Conservation (phyloP, 1,139 yeast species). For the Suhomyces bolitotheri region DNA sequence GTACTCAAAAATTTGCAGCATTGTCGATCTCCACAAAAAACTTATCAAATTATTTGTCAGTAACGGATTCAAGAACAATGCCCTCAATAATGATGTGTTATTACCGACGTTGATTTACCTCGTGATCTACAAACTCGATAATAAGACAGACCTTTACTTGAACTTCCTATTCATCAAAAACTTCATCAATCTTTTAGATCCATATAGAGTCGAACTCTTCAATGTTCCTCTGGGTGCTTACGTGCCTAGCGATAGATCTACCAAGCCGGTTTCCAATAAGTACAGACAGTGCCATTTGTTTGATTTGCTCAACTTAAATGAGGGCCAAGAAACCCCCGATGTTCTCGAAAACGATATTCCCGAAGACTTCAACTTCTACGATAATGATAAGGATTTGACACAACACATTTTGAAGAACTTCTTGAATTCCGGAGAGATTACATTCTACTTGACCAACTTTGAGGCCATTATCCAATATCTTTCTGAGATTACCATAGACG, state of each 20-base stretch:
- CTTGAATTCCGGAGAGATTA: constrained; percentile 42
- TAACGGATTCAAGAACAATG: constrained; percentile 18
- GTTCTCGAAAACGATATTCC: constrained; percentile 8
- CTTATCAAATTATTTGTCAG: constrained; percentile 26
- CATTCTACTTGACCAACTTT: constrained; percentile 44
- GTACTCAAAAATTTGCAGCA: constrained; percentile 29
- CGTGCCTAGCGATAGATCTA: constrained; percentile 23
- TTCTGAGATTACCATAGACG: constrained; percentile 38
- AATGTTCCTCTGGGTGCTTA: constrained; percentile 20
- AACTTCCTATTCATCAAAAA: constrained; percentile 41
- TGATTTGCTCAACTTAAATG: constrained; percentile 36
- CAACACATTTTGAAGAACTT: constrained; percentile 29
- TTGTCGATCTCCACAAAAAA: constrained; percentile 36
- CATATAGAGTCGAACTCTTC: constrained; percentile 28
- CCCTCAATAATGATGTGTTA: constrained; percentile 41
- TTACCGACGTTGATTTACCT: constrained; percentile 43
- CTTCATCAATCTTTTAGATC: constrained; percentile 37
- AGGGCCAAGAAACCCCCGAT: constrained; percentile 11
- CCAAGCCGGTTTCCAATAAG: constrained; percentile 17
- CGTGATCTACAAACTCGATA: constrained; percentile 28
- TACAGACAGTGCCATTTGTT: constrained; percentile 23
- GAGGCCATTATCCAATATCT: constrained; percentile 45
- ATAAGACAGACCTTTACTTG: constrained; percentile 31
- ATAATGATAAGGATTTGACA: constrained; percentile 33
- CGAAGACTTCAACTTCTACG: constrained; percentile 25